These are phyloP conservation scores for Saccharomycopsis sp. DNA, from an alignment of 805 yeast genomes.

Conservation along the genomic window DNA sequence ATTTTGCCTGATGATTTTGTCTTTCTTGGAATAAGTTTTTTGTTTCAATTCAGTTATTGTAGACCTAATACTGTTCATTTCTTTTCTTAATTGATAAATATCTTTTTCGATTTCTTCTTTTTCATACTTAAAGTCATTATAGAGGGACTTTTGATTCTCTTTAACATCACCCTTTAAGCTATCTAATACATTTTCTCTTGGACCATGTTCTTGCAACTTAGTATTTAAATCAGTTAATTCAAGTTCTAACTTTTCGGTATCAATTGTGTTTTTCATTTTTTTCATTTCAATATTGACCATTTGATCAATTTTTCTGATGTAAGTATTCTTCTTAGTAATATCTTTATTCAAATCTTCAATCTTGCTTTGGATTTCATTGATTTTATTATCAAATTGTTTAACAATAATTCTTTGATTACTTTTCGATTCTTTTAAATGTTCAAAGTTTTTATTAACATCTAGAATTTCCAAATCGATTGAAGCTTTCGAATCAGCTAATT, in stretches of 20 bases:
- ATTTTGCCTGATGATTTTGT: too few relatives aligned
- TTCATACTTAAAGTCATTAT: not conserved
- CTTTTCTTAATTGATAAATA: not conserved
- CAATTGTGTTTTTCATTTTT: constrained; percentile 31
- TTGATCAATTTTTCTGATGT: constrained; percentile 17
- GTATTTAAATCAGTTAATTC: constrained; percentile 17
- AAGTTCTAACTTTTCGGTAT: constrained; percentile 21
- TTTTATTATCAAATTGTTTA: constrained; percentile 20
- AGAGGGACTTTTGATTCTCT: not conserved
- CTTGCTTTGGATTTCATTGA: constrained; percentile 19
- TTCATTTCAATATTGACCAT: constrained; percentile 27
- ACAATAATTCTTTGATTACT: too few relatives aligned
- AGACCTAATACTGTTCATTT: too few relatives aligned
- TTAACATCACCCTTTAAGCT: not conserved
- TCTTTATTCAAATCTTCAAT: constrained; percentile 12
- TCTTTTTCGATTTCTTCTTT: not conserved
- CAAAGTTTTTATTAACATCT: not conserved
- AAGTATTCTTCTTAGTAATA: constrained; percentile 14
- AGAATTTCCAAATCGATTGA: too few relatives aligned
- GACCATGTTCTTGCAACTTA: too few relatives aligned
- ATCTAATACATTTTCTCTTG: too few relatives aligned
- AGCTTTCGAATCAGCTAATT: not conserved
- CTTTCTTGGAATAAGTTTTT: constrained; percentile 18
- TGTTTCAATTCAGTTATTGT: not conserved
- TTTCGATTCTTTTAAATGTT: too few relatives aligned